A percentile compares a stretch with the other conserved stretches of the same genome.
Evolutionary conservation across 1,284 basidiomycete genomes (phyloP).

Genomic region (Trichosporon sp.): DNA sequence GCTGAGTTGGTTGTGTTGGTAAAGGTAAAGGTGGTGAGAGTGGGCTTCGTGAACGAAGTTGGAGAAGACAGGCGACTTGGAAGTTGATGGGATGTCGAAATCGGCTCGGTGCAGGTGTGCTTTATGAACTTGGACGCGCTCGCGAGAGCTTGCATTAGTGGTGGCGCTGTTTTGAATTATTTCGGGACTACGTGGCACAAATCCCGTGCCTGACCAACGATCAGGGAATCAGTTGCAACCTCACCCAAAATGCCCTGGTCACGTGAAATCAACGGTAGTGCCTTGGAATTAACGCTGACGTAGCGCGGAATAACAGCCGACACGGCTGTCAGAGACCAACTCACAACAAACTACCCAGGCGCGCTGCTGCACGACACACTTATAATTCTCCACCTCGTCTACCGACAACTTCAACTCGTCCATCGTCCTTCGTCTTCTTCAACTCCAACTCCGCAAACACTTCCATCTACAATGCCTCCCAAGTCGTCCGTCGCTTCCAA

Average conservation of each 20-base stretch:
- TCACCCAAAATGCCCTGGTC: no score
- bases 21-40: conserved; percentile 2
- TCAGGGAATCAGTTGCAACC: no score
- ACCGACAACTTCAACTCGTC: neutral
- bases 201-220: no score
- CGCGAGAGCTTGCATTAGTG: no score
- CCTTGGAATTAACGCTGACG: no score
- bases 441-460: conserved; percentile 29
- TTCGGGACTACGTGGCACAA: no score
- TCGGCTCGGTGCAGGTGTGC: neutral
- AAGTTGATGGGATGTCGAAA: neutral
- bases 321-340: no score
- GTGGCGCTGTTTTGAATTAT: no score
- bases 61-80: conserved; percentile 8
- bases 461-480: conserved; percentile 53
- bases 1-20: conserved; percentile 29
- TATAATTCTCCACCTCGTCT: neutral
- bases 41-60: conserved; percentile 13
- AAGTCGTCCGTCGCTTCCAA: conserved; percentile 55
- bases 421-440: neutral
- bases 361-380: neutral
- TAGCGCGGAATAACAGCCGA: no score
- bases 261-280: no score
- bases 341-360: neutral
- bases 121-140: neutral